Base-by-base conservation (phyloP, 192 early-diverging fungal genomes). In the Tieghemiomyces parasiticus region DNA sequence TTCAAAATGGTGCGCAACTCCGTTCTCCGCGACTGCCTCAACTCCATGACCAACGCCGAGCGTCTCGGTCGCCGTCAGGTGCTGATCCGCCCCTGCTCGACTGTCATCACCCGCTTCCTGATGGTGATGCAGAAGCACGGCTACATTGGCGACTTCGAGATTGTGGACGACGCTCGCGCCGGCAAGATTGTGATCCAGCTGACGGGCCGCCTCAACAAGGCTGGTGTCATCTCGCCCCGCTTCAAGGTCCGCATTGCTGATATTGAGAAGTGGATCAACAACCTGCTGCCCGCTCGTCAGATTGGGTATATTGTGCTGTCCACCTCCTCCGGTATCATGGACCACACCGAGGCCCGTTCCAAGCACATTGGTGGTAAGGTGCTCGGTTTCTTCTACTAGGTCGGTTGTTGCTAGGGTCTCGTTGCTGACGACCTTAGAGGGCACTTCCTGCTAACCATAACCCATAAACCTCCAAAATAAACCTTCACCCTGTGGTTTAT, bases 101-200 rank as follows among this genome's bases (percentile, higher is more conserved):
- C 95, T 82, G 93, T 98, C 74, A 87, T 98, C 63, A 81, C 95
- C 81, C 93, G 93, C 84, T 98, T 98, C 85, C 78, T 98, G 51
- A 88, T 90, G 63, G 91, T 95, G 65, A 98, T 98, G 93, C 95
- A 95, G 81, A 88, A 90, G 80, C 91, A 95, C 74, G 92, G 92
- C 62, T 98, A 98, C 83, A 95, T 98, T 78, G 93, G 93, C 68
- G 95, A 95, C 77, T 95, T 98, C 65, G 95, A 98, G 77, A 89
- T 90, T 74, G 84, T 98, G 64, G 92, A 98, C 75, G 93, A 98
- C 75, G 92, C 93, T 77, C 91, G 92, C 65, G 84, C 88, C 64
- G 92, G 90, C 73, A 95, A 95, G 88, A 92, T 98, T 64, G 89
- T 98, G 47, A 83, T 98, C 67, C 95, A 98, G 78, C 88, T 98